Conservation (phyloP, 1,139 yeast species). For the Suhomyces guaymorum region DNA sequence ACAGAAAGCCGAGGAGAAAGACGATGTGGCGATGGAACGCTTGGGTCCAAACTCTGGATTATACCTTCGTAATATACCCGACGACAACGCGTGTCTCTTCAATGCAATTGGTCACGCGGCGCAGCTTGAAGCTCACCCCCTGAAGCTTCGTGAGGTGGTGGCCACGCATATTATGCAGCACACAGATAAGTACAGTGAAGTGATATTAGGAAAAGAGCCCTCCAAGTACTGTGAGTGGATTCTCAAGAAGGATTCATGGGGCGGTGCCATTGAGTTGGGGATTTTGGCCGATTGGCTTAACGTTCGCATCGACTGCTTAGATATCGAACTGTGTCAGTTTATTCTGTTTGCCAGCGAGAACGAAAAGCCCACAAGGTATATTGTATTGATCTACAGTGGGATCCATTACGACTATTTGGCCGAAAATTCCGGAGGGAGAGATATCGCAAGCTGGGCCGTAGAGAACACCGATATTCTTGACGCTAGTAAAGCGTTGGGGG, state of each 20-base stretch:
- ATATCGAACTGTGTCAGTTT: conserved; percentile 62
- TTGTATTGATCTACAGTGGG: conserved; percentile 65
- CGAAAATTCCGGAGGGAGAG: conserved; percentile 27
- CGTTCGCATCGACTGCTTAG: conserved; percentile 61
- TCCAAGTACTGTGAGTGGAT: conserved; percentile 66
- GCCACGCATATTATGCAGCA: conserved; percentile 46
- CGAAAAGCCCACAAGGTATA: conserved; percentile 48
- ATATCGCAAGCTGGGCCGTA: conserved; percentile 19
- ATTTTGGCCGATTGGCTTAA: conserved; percentile 58
- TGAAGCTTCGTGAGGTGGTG: conserved; percentile 49
- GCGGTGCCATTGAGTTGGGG: conserved; percentile 80
- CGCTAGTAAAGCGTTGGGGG: conserved; percentile 44
- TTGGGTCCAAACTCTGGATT: conserved; percentile 18
- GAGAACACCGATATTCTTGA: conserved; percentile 28
- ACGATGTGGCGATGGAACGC: conserved; percentile 1
- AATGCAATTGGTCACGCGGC: conserved; percentile 64
- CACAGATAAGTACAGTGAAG: conserved; percentile 52
- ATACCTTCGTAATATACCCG: conserved; percentile 63
- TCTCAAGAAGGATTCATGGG: conserved; percentile 65
- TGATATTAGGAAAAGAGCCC: conserved; percentile 56
- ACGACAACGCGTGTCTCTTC: conserved; percentile 80
- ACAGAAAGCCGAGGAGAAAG: not conserved
- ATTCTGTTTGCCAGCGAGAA: conserved; percentile 64
- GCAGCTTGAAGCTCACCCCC: conserved; percentile 33
- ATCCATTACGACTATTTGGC: conserved; percentile 70